Percentiles rank a stretch among this genome's conserved stretches.
phyloP scores from a whole-genome alignment of 768 basidiomycete species.

The Hirschioporus abietinus region DNA sequence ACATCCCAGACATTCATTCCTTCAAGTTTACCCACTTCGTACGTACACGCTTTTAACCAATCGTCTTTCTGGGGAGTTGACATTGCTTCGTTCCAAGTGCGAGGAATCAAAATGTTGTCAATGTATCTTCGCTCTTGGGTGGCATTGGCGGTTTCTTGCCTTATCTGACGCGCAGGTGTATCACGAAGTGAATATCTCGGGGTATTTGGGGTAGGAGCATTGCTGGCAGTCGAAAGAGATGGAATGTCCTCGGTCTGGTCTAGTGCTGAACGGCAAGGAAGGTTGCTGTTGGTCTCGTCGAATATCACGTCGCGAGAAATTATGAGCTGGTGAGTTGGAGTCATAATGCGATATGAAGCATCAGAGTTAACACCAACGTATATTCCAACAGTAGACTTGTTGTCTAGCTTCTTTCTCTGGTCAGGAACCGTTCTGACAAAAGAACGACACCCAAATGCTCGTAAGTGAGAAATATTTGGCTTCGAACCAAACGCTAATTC shows the following conservation, averaged over 20 bases:
- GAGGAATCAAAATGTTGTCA: neutral
- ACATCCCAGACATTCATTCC: constrained; percentile 18
- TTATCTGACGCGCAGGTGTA: neutral
- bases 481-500: constrained; percentile 16
- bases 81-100: constrained; percentile 6
- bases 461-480: constrained; percentile 25
- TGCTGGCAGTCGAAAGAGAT: neutral
- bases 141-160: neutral
- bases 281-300: neutral
- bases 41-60: constrained; percentile 4
- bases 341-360: neutral
- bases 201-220: neutral
- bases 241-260: neutral
- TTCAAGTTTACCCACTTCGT: constrained; percentile 4
- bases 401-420: constrained; percentile 13
- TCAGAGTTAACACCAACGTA: neutral
- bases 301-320: neutral
- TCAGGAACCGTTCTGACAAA: constrained; percentile 23
- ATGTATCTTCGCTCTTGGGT: neutral
- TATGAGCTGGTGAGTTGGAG: neutral
- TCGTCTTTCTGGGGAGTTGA: constrained; percentile 2
- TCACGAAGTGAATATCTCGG: neutral
- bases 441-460: constrained; percentile 24
- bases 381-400: neutral
- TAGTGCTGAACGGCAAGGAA: neutral